Percentiles rank a stretch among this genome's conserved stretches.
Conservation (phyloP, 768 basidiomycete species). For the Agrocybe pediades region DNA sequence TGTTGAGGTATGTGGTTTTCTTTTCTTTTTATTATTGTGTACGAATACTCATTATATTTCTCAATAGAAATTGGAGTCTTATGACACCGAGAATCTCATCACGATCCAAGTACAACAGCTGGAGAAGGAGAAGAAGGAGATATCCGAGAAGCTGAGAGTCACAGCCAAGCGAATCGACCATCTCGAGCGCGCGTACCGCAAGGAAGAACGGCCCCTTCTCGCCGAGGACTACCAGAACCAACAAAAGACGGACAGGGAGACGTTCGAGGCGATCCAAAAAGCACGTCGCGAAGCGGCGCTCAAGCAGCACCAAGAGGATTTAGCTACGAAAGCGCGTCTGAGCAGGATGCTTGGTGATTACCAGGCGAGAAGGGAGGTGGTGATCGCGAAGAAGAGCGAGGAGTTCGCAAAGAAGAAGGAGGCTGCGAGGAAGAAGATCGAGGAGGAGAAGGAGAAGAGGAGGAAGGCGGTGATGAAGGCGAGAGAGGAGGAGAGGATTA, state of each 20-base stretch:
- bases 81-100: slow-evolving; percentile 86
- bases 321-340: slow-evolving; percentile 78
- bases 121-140: slow-evolving; percentile 94
- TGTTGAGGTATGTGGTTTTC: slow-evolving; percentile 55
- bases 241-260: slow-evolving; percentile 72
- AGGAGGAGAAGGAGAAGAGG: slow-evolving; percentile 82
- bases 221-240: slow-evolving; percentile 85
- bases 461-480: slow-evolving; percentile 55
- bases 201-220: slow-evolving; percentile 87
- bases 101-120: slow-evolving; percentile 91
- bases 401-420: slow-evolving; percentile 66
- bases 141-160: slow-evolving; percentile 79
- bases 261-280: slow-evolving; percentile 63
- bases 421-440: slow-evolving; percentile 67
- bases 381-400: slow-evolving; percentile 59
- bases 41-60: slow-evolving; percentile 1
- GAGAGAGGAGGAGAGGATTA: slow-evolving; percentile 56
- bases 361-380: slow-evolving; percentile 44
- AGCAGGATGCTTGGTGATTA: slow-evolving; percentile 76
- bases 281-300: slow-evolving; percentile 57
- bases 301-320: slow-evolving; percentile 60
- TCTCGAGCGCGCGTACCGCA: slow-evolving; percentile 91
- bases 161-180: slow-evolving; percentile 92
- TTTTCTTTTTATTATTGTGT: slow-evolving; percentile 8
- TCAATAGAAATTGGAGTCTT: slow-evolving; percentile 74